Base-by-base conservation (phyloP, 179 eudicot species). In the Camellia oleifera region DNA sequence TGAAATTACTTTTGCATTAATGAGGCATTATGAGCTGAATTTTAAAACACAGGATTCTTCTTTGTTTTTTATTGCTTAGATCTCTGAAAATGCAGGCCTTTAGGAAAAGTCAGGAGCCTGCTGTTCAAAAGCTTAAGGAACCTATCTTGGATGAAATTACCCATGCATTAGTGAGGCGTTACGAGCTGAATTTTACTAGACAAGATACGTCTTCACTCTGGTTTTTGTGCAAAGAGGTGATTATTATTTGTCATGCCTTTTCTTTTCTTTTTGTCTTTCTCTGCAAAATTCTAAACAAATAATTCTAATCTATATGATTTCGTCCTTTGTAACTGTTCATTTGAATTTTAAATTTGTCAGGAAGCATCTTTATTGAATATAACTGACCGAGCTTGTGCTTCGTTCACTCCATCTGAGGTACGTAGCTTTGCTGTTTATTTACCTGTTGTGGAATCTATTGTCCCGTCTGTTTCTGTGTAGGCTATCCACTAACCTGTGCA, bases 181-280 rank as follows among this genome's bases (percentile, higher is more conserved):
- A 90, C 81, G 93, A 84, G 79, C 89, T 94, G 56, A 92, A 90
- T 78, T 96, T 92, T 81, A 94, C 95, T n/a, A 76, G 87, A 81
- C 85, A 86, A 78, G 92, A 90, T 88, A 81, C 84, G 40, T 92
- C 98, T 76, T 90, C 98, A 79, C 91, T 96, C 58, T 96, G 99
- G 99, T 89, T 91, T 85, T 80, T 94, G 73, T 96, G 99, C 89
- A 96, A 92, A 80, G 97, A 96, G 99, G 99, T 94, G 71, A 45
- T 61, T 46, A 15, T 66, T 20, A 7, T 7, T 50, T 23, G 63
- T 62, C 71, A 54, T 12, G 60, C 61, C 50, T 61, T 32, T 45
- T 72, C 45, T 4, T 60, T n/a, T 44, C n/a, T 13, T 2, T 54
- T 50, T 63, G 26, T 7, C 2, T 48, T 7, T 77, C 14, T 63